A percentile compares a stretch with the other conserved stretches of the same genome.
Evolutionary conservation across 1,139 yeast species (phyloP).

Genomic region (Hanseniaspora gamundiae): DNA sequence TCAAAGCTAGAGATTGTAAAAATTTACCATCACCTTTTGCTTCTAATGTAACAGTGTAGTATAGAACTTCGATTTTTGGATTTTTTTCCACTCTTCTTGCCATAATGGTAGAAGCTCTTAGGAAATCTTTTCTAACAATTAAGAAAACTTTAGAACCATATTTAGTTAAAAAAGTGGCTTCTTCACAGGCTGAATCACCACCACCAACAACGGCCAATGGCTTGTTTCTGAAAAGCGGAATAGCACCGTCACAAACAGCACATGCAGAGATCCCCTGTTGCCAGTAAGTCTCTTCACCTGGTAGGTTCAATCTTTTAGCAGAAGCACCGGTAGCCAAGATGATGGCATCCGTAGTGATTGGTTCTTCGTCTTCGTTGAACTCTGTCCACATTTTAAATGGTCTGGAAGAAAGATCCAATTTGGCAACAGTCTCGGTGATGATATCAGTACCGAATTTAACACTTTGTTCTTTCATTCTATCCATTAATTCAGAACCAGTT

Average conservation of each 20-base stretch:
- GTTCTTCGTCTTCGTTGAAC: constrained; percentile 78
- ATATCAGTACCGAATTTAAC: constrained; percentile 82
- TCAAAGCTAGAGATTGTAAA: constrained; percentile 44
- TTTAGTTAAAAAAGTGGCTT: constrained; percentile 89
- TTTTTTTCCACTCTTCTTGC: constrained; percentile 77
- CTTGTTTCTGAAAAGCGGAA: constrained; percentile 93
- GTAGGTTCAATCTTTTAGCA: constrained; percentile 83
- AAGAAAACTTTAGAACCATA: constrained; percentile 91
- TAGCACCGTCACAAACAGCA: constrained; percentile 99
- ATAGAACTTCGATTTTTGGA: constrained; percentile 82
- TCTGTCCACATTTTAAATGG: constrained; percentile 98
- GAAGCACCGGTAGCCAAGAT: constrained; percentile 96
- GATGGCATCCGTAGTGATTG: constrained; percentile 85
- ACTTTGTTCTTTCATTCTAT: constrained; percentile 82
- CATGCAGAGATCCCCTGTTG: constrained; percentile 98
- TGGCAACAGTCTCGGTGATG: constrained; percentile 87
- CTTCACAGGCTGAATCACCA: constrained; percentile 99
- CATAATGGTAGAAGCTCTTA: constrained; percentile 94
- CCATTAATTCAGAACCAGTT: constrained; percentile 81
- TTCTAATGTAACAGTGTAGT: constrained; percentile 74
- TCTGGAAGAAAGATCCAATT: constrained; percentile 70
- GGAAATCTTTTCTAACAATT: constrained; percentile 84
- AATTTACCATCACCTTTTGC: constrained; percentile 90
- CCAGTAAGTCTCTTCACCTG: constrained; percentile 98
- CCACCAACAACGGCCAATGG: constrained; percentile 97